Evolutionary conservation across 2,329 filamentous ascomycete genomes (phyloP), one percentile per base, ranked within the genome.

Genomic region (Celoporthe dispersa): DNA sequence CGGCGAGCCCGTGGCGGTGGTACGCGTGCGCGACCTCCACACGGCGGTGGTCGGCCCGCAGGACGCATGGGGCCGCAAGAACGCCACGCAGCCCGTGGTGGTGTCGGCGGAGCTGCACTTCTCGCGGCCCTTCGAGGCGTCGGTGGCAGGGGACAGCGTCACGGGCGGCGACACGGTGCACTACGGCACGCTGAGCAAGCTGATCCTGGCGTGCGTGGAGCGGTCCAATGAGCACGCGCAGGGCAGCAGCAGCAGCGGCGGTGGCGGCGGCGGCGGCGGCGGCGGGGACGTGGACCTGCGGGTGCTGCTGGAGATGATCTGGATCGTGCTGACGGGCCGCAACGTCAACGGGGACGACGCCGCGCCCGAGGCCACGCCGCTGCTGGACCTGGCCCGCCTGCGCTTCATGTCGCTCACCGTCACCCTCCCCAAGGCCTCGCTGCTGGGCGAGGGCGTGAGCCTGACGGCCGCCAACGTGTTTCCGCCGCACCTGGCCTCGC

Each of bases 111-210:
- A 85, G 28, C 83, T 93, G 3, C 84, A 83, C 3, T 84, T 94
- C 71, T 78, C 80, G 19, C 76, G 80, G 9, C 78, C 84, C 0
- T 93, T 94, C 76, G 81, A 81, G 63, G 82, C 85, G 0, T 87
- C 90, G 1, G 88, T 89, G 0, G 75, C 83, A 1, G 79, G 79
- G 5, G 92, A 94, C 80, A 81, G 81, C 11, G 85, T 94, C 44
- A 86, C 69, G 60, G 66, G 88, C 61, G 79, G 80, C n/a, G 91
- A 91, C 76, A 94, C 92, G 2, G 88, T 94, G 33, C 91, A 94
- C 80, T 94, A 94, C 76, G 92, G 92, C 1, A 84, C 82, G 12
- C 83, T 94, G 19, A 90, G 88, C 81, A 93, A 94, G 80, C 83
- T 84, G 0, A 83, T 94, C 19, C 80, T 91, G 41, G 78, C 79